Percentiles rank a stretch among this genome's conserved stretches.
These are phyloP conservation scores for Neonectria neomacrospora DNA, from an alignment of 2,329 filamentous ascomycete species.

Conservation along the genomic window DNA sequence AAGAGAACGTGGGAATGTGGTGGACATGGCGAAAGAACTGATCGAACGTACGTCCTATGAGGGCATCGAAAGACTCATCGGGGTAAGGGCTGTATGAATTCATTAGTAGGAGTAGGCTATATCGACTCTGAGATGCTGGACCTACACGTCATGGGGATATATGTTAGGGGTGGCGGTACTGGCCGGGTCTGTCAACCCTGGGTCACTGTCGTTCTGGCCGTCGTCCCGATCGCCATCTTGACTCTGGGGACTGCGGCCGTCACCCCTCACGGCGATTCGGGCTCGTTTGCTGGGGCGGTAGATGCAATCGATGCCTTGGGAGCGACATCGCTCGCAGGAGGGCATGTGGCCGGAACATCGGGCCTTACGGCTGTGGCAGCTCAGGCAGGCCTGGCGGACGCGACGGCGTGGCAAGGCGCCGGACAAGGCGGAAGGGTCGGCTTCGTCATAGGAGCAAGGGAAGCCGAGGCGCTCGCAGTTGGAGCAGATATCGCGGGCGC, in stretches of 20 bases:
- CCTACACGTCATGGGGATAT: constrained; percentile 51
- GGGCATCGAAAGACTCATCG: constrained; percentile 59
- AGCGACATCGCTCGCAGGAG: constrained; percentile 61
- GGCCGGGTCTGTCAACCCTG: constrained; percentile 48
- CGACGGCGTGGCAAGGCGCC: constrained; percentile 62
- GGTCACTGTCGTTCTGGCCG: constrained; percentile 49
- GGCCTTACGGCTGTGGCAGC: constrained; percentile 68
- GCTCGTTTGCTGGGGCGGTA: constrained; percentile 62
- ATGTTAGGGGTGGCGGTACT: constrained; percentile 49
- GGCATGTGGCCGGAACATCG: constrained; percentile 68
- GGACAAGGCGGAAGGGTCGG: constrained; percentile 54
- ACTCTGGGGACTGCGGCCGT: constrained; percentile 48
- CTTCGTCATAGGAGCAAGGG: constrained; percentile 66
- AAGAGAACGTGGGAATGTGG: constrained; percentile 69
- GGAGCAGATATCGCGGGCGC: constrained; percentile 63
- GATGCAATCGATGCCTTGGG: constrained; percentile 65
- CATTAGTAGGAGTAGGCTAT: constrained; percentile 34
- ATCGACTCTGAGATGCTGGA: constrained; percentile 8
- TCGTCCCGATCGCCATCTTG: constrained; percentile 51
- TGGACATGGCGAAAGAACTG: constrained; percentile 69
- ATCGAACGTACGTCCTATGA: constrained; percentile 65
- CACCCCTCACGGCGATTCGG: constrained; percentile 41
- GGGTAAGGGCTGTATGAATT: constrained; percentile 44
- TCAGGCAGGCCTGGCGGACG: constrained; percentile 66
- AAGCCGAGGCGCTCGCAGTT: constrained; percentile 70